Evolutionary conservation across 2,329 filamentous ascomycete genomes (phyloP).

Genomic region (Endothia cerciana): DNA sequence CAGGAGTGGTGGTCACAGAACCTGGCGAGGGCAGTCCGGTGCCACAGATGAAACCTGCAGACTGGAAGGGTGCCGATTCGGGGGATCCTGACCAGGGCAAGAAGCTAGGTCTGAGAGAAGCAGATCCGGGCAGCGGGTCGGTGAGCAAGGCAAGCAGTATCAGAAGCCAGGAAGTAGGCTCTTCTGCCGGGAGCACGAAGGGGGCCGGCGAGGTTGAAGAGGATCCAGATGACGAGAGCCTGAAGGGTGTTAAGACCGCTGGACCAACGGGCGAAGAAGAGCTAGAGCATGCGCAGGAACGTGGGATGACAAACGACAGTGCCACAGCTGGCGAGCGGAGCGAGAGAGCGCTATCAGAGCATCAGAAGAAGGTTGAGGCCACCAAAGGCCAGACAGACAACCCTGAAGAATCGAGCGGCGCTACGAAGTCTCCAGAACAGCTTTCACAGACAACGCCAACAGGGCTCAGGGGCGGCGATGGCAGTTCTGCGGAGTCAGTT

Average conservation of each 20-base stretch:
- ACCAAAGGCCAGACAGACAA: constrained; percentile 19
- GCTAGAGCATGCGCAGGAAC: not conserved
- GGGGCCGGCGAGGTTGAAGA: constrained; percentile 29
- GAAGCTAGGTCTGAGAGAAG: constrained; percentile 69
- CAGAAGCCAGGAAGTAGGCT: constrained; percentile 41
- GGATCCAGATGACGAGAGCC: constrained; percentile 34
- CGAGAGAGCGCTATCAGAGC: constrained; percentile 14
- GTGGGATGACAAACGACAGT: not conserved
- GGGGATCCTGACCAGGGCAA: constrained; percentile 57
- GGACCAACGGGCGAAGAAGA: constrained; percentile 14
- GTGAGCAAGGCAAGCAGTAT: constrained; percentile 77
- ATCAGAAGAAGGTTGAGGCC: constrained; percentile 26
- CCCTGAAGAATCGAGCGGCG: constrained; percentile 23
- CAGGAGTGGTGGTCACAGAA: constrained; percentile 59
- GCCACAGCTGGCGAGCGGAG: not conserved
- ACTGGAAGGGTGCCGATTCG: constrained; percentile 70
- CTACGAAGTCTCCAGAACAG: constrained; percentile 12
- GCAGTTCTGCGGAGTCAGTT: not conserved
- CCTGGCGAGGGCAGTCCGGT: constrained; percentile 70
- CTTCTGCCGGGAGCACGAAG: not conserved
- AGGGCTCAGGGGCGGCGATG: constrained; percentile 3
- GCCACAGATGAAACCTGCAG: constrained; percentile 68
- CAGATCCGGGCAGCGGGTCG: constrained; percentile 66
- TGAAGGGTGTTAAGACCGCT: constrained; percentile 31
- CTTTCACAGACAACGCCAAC: constrained; percentile 1